Conservation (phyloP, 2,329 filamentous ascomycete species). For the Phyllosticta ampelicida region DNA sequence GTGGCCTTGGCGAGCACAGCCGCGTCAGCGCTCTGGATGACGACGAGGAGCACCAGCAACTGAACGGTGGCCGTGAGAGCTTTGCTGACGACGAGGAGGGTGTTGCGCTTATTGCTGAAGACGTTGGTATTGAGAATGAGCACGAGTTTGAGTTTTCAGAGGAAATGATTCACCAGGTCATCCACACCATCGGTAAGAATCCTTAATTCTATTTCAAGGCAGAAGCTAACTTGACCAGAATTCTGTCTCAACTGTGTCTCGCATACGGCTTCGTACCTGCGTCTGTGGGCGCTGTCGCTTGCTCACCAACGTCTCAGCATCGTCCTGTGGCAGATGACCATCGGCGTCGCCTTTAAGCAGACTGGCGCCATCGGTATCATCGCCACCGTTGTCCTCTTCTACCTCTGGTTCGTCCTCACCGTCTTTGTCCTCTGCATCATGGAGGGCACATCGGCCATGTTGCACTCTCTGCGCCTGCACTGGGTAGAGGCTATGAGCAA, state of each 20-base stretch:
- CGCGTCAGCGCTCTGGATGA: slow-evolving; percentile 83
- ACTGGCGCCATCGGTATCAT: slow-evolving; percentile 61
- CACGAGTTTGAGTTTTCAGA: slow-evolving; percentile 97
- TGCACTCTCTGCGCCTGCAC: slow-evolving; percentile 81
- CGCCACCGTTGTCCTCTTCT: slow-evolving; percentile 73
- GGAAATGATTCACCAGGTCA: slow-evolving; percentile 97
- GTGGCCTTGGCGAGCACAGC: slow-evolving; percentile 80
- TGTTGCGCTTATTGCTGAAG: slow-evolving; percentile 78
- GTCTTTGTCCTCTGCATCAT: slow-evolving; percentile 77
- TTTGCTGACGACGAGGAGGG: slow-evolving; percentile 69
- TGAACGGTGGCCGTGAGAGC: slow-evolving; percentile 53
- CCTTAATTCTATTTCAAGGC: neutral
- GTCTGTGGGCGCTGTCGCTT: slow-evolving; percentile 93
- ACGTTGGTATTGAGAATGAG: slow-evolving; percentile 60
- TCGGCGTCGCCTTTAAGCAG: slow-evolving; percentile 62
- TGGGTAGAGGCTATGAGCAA: slow-evolving; percentile 99
- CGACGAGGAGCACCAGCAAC: slow-evolving; percentile 54
- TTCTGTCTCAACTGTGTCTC: slow-evolving; percentile 99
- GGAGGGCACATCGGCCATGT: slow-evolving; percentile 94
- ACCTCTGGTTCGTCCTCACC: slow-evolving; percentile 80
- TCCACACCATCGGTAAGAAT: slow-evolving; percentile 86
- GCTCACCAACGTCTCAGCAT: slow-evolving; percentile 96
- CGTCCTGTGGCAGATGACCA: slow-evolving; percentile 94
- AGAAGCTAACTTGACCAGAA: slow-evolving; percentile 42
- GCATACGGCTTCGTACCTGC: slow-evolving; percentile 95